Evolutionary conservation across 257 asterid species (phyloP).

Genomic region (Nicotiana obtusifolia): DNA sequence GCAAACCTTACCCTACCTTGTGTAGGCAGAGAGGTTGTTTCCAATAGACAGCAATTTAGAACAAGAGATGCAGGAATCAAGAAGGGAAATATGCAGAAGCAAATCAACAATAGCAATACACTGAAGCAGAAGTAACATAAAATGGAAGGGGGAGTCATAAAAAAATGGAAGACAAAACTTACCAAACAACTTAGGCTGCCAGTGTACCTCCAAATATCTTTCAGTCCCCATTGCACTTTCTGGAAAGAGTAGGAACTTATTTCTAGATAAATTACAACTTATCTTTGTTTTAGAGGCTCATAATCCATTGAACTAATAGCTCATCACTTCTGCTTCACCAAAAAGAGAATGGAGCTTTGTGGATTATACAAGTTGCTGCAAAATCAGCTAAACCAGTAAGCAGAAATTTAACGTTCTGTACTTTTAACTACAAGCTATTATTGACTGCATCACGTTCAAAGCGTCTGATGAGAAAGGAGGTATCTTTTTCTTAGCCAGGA

Average conservation of each 20-base stretch:
- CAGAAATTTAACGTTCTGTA: neutral
- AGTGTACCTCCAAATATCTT: slow-evolving; percentile 1
- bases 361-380: neutral
- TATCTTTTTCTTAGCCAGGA: slow-evolving; percentile 46
- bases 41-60: too few species aligned
- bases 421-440: slow-evolving; percentile 23
- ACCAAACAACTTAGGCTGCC: neutral
- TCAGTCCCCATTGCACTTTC: neutral
- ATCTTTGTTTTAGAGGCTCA: neutral
- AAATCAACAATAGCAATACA: too few species aligned
- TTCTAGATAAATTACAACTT: neutral
- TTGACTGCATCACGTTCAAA: slow-evolving; percentile 37
- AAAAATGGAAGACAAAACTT: neutral
- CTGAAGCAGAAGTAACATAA: too few species aligned
- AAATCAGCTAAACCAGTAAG: slow-evolving; percentile 2
- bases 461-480: slow-evolving; percentile 56
- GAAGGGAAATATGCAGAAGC: too few species aligned
- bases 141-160: neutral
- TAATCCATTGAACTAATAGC: slow-evolving; percentile 4
- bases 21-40: too few species aligned
- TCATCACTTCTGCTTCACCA: slow-evolving; percentile 8
- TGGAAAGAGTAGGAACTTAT: neutral
- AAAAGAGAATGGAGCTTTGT: neutral
- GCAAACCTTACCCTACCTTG: too few species aligned
- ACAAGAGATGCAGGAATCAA: too few species aligned